These are phyloP conservation scores for Chlorella sp. DNA, from an alignment of 139 green algal species.

Conservation along the genomic window DNA sequence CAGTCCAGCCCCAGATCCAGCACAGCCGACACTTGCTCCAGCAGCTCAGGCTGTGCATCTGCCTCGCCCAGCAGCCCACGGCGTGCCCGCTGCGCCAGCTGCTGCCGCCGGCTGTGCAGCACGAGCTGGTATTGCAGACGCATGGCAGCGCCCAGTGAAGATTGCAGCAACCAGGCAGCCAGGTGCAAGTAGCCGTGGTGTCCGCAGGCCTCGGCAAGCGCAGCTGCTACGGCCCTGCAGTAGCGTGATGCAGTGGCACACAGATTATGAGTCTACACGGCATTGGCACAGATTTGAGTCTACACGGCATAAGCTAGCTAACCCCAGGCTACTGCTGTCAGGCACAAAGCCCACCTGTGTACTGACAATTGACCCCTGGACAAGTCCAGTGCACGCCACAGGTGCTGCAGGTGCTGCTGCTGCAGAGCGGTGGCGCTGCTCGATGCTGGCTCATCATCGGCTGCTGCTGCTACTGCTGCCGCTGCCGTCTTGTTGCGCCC, in stretches of 20 bases:
- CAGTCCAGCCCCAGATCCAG: constrained; percentile 24
- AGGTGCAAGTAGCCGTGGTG: constrained; percentile 47
- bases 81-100: constrained; percentile 28
- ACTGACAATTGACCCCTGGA: background rate
- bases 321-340: too few relatives aligned
- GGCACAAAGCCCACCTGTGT: constrained; percentile 6
- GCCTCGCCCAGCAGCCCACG: background rate
- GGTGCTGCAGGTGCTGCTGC: background rate
- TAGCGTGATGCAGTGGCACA: too few relatives aligned
- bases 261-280: too few relatives aligned
- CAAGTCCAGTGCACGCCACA: constrained; percentile 32
- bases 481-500: constrained; percentile 7
- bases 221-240: constrained; percentile 32
- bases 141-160: constrained; percentile 46
- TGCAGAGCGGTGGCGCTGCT: background rate
- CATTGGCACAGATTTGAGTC: too few relatives aligned
- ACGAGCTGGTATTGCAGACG: constrained; percentile 46
- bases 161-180: constrained; percentile 60
- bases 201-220: constrained; percentile 25
- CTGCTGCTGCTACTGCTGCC: constrained; percentile 11
- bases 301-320: too few relatives aligned
- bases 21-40: background rate
- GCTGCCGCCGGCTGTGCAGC: constrained; percentile 48
- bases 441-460: background rate
- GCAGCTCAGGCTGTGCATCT: background rate